Conservation (phyloP, 495 filamentous ascomycete species). For the Tuber brumale region DNA sequence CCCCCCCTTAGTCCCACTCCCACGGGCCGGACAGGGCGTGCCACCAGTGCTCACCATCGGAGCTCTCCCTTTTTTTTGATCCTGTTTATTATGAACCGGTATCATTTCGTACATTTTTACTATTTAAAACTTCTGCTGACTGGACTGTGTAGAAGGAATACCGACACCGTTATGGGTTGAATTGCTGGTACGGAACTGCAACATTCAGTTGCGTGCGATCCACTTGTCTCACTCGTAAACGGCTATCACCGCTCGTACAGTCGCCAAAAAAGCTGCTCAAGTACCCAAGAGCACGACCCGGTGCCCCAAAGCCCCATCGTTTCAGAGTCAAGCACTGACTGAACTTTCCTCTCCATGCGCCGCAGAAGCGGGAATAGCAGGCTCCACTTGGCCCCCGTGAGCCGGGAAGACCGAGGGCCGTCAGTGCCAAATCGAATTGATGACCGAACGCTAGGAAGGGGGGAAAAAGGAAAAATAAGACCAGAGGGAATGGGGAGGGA, state of each 20-base stretch:
- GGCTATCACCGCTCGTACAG: not conserved
- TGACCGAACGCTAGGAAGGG: constrained; percentile 29
- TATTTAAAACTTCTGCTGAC: not conserved
- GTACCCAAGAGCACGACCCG: not conserved
- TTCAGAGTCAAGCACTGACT: constrained; percentile 3
- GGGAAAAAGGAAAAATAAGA: constrained; percentile 13
- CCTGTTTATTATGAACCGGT: not conserved
- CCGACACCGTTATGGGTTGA: not conserved
- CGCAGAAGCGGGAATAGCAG: constrained; percentile 24
- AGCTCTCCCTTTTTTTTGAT: not conserved
- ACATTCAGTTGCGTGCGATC: not conserved
- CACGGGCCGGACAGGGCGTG: not conserved
- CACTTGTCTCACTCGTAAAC: not conserved
- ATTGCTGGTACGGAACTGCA: not conserved
- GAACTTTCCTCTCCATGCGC: constrained; percentile 6
- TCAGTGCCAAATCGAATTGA: constrained; percentile 24
- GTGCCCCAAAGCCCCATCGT: not conserved
- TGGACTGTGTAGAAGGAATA: not conserved
- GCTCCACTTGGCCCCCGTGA: constrained; percentile 38
- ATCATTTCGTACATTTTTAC: constrained; percentile 1
- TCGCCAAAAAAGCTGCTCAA: not conserved
- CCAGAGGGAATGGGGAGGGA: constrained; percentile 12
- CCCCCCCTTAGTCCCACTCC: not conserved
- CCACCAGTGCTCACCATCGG: not conserved
- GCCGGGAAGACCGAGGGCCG: constrained; percentile 35